A percentile compares a stretch with the other conserved stretches of the same genome.
phyloP scores from a whole-genome alignment of 2,329 filamentous ascomycete genomes.

The Xylaria sp. region DNA sequence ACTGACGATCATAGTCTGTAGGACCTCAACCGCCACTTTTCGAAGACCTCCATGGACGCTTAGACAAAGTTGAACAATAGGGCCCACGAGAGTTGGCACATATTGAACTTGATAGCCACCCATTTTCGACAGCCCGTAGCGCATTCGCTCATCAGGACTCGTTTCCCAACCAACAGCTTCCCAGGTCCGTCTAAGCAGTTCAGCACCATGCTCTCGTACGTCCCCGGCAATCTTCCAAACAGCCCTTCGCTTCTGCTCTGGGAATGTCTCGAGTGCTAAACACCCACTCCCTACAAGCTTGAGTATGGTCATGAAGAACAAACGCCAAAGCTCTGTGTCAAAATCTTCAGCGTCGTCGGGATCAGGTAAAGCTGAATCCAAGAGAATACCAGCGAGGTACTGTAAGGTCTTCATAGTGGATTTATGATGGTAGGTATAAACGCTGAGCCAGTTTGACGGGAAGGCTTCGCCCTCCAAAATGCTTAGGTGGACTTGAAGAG shows the following conservation, averaged over 20 bases:
- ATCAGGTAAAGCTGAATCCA: slow-evolving; percentile 85
- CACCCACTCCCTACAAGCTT: slow-evolving; percentile 90
- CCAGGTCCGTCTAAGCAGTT: slow-evolving; percentile 86
- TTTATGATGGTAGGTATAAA: slow-evolving; percentile 92
- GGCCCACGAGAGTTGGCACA: slow-evolving; percentile 88
- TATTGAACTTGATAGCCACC: slow-evolving; percentile 99
- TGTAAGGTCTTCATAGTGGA: slow-evolving; percentile 88
- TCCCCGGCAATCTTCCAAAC: slow-evolving; percentile 99
- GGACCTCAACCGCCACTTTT: slow-evolving; percentile 87
- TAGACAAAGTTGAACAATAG: slow-evolving; percentile 91
- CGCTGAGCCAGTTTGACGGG: slow-evolving; percentile 87
- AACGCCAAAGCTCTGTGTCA: slow-evolving; percentile 92
- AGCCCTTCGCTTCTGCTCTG: slow-evolving; percentile 93
- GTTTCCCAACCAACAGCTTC: slow-evolving; percentile 98
- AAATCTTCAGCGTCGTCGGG: slow-evolving; percentile 93
- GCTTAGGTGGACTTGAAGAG: slow-evolving; percentile 86
- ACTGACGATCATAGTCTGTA: slow-evolving; percentile 98
- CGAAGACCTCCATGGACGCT: slow-evolving; percentile 94
- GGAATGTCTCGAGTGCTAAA: slow-evolving; percentile 92
- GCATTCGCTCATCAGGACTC: slow-evolving; percentile 77
- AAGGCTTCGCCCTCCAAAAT: slow-evolving; percentile 91
- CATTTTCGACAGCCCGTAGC: slow-evolving; percentile 83
- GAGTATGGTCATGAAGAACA: slow-evolving; percentile 89
- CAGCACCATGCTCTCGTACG: slow-evolving; percentile 89
- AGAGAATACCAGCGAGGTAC: slow-evolving; percentile 80